Conservation (phyloP, 768 basidiomycete species). For the Psilocybe cyanescens region DNA sequence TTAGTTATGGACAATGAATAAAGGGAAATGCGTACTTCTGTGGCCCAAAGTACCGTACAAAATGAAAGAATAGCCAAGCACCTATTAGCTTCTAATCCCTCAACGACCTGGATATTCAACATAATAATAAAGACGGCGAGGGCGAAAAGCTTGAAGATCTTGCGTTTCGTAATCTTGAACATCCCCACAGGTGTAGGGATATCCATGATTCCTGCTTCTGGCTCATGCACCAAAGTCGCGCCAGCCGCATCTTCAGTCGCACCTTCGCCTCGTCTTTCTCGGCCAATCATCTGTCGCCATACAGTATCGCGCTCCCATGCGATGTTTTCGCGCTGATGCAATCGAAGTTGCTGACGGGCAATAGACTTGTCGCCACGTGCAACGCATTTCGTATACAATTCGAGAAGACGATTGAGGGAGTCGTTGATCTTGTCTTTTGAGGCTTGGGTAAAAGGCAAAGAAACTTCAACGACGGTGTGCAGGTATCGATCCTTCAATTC, state of each 20-base stretch:
- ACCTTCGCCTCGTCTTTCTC: slow-evolving; percentile 72
- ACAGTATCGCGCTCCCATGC: slow-evolving; percentile 98
- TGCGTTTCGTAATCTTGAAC: slow-evolving; percentile 67
- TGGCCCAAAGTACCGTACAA: slow-evolving; percentile 94
- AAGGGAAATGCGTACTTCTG: slow-evolving; percentile 65
- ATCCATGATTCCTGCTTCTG: slow-evolving; percentile 50
- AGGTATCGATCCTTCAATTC: slow-evolving; percentile 83
- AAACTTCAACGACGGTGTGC: slow-evolving; percentile 65
- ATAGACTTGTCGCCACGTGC: slow-evolving; percentile 67
- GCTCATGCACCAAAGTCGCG: slow-evolving; percentile 47
- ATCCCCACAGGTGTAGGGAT: slow-evolving; percentile 70
- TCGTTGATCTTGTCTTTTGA: slow-evolving; percentile 67
- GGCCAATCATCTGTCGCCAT: slow-evolving; percentile 94
- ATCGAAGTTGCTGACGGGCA: slow-evolving; percentile 81
- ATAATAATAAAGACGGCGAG: slow-evolving; percentile 60
- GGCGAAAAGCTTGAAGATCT: slow-evolving; percentile 61
- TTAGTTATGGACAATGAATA: background rate
- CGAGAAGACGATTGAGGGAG: slow-evolving; percentile 60
- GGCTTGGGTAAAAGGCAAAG: slow-evolving; percentile 67
- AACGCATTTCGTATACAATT: slow-evolving; percentile 86
- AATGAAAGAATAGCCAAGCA: slow-evolving; percentile 91
- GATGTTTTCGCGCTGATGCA: slow-evolving; percentile 90
- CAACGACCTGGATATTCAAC: slow-evolving; percentile 62
- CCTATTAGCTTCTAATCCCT: slow-evolving; percentile 75
- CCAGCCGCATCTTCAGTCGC: slow-evolving; percentile 39